Evolutionary conservation across 2,329 filamentous ascomycete genomes (phyloP).

Genomic region (Bipolaris gigantea): DNA sequence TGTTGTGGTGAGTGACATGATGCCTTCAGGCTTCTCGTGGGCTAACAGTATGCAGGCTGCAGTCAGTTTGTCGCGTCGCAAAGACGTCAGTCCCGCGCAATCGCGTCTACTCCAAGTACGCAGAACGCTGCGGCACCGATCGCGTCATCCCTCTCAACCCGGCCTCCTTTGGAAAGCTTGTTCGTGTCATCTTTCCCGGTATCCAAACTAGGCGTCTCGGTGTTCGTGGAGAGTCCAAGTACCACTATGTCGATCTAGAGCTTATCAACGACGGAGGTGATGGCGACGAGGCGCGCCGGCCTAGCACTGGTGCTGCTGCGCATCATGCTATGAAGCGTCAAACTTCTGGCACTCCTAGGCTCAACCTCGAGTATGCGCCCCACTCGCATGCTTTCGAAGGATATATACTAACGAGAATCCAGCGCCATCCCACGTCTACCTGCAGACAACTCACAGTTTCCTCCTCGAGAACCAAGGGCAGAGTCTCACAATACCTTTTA

Average conservation of each 20-base stretch:
- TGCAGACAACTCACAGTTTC: conserved; percentile 54
- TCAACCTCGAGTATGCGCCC: conserved; percentile 41
- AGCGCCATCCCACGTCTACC: conserved; percentile 50
- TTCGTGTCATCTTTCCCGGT: conserved; percentile 92
- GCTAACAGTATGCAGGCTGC: conserved; percentile 62
- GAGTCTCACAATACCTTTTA: conserved; percentile 35
- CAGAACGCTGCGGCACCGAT: conserved; percentile 87
- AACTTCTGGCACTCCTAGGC: conserved; percentile 33
- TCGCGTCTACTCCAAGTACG: conserved; percentile 93
- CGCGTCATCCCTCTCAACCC: conserved; percentile 94
- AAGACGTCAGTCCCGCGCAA: conserved; percentile 89
- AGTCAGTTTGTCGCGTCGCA: conserved; percentile 68
- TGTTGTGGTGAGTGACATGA: conserved; percentile 70
- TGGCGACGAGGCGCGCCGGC: conserved; percentile 26
- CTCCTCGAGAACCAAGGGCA: conserved; percentile 34
- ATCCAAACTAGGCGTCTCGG: conserved; percentile 90
- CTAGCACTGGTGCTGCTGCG: conserved; percentile 25
- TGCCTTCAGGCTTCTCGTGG: not conserved
- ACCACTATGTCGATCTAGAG: conserved; percentile 74
- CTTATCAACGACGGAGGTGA: conserved; percentile 51
- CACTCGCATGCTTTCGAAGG: not conserved
- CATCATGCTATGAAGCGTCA: conserved; percentile 36
- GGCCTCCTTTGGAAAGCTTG: conserved; percentile 95
- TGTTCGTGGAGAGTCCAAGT: conserved; percentile 95
- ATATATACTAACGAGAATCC: conserved; percentile 20